Conservation (phyloP, 176 grass and related monocot species). For the Chloris gayana region DNA sequence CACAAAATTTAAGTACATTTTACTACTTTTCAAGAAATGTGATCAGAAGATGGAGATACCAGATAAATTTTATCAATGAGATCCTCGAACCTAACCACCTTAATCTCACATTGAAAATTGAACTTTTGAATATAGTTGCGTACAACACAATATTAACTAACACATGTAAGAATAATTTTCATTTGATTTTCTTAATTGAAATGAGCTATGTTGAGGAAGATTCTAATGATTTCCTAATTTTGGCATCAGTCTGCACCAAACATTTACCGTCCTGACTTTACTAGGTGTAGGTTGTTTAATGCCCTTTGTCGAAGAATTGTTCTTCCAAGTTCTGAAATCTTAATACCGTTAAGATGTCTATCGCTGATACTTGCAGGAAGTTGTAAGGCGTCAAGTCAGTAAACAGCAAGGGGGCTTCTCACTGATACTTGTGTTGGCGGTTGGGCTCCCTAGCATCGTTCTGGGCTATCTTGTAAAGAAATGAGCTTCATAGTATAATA, state of each 20-base stretch:
- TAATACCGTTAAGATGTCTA: slow-evolving; percentile 11
- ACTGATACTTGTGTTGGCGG: slow-evolving; percentile 38
- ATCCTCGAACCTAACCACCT: neutral
- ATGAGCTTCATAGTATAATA: slow-evolving; percentile 40
- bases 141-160: neutral
- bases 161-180: neutral
- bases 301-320: slow-evolving; percentile 5
- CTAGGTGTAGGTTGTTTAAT: neutral
- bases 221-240: neutral
- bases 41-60: slow-evolving; percentile 17
- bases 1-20: neutral
- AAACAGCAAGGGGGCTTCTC: slow-evolving; percentile 57
- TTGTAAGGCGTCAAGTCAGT: slow-evolving; percentile 38
- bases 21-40: slow-evolving; percentile 11
- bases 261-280: neutral
- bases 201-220: neutral
- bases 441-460: slow-evolving; percentile 54
- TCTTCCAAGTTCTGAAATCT: neutral
- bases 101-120: neutral
- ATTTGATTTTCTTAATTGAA: slow-evolving; percentile 24
- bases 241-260: neutral
- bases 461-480: slow-evolving; percentile 68
- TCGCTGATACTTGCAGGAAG: slow-evolving; percentile 44
- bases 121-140: slow-evolving; percentile 13
- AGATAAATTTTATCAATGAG: neutral